phyloP scores from a whole-genome alignment of 225 moss, liverwort and hornwort genomes.

The Straminergon stramineum region DNA sequence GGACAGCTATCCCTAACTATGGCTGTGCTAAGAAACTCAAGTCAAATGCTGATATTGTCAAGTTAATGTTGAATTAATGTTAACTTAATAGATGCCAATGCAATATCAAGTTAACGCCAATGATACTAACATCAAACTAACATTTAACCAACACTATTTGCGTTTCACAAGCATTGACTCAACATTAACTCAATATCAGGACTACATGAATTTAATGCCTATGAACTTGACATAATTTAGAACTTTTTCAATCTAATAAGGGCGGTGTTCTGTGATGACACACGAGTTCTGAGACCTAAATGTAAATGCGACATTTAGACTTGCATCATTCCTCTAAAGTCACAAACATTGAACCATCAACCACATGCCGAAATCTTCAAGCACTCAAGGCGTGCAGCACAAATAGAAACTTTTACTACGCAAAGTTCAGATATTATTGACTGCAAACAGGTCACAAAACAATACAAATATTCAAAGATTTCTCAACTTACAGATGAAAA shows the following conservation, averaged over 20 bases:
- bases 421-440: neutral
- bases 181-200: neutral
- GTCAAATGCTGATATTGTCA: neutral
- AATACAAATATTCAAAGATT: neutral
- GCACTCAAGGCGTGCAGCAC: neutral
- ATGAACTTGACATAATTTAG: neutral
- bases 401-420: neutral
- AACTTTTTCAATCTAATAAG: neutral
- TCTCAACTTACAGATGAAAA: slow-evolving; percentile 57
- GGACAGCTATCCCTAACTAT: neutral
- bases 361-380: neutral
- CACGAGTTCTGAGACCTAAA: neutral
- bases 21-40: neutral
- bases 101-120: neutral
- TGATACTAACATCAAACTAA: neutral
- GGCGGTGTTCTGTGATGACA: neutral
- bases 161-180: neutral
- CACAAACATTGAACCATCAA: neutral
- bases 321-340: neutral
- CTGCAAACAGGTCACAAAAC: neutral
- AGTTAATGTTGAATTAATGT: neutral
- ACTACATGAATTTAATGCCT: neutral
- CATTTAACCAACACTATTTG: neutral
- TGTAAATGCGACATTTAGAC: neutral
- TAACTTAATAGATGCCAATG: neutral